A percentile compares a stretch with the other conserved stretches of the same genome.
Conservation (phyloP, 2,329 filamentous ascomycete species). For the Trichoderma breve region DNA sequence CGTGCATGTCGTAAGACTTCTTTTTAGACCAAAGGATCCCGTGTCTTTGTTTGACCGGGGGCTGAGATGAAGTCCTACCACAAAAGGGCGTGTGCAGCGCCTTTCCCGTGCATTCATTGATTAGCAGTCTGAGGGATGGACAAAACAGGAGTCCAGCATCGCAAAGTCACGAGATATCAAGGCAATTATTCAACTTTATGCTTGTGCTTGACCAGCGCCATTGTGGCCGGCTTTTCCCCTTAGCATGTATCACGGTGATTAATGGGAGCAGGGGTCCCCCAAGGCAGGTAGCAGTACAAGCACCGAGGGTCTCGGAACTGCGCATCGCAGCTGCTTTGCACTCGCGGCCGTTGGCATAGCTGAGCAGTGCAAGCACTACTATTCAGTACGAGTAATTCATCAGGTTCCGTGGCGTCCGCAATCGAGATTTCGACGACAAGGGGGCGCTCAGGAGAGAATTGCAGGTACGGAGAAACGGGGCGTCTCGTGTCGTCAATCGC, state of each 20-base stretch:
- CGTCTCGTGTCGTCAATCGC: constrained; percentile 17
- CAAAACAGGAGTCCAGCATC: background rate
- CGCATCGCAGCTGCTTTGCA: background rate
- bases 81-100: background rate
- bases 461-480: constrained; percentile 14
- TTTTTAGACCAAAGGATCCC: background rate
- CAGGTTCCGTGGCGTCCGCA: background rate
- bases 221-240: background rate
- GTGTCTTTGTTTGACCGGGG: background rate
- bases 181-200: background rate
- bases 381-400: background rate
- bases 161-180: background rate
- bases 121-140: background rate
- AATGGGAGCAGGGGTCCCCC: background rate
- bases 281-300: background rate
- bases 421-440: constrained; percentile 14
- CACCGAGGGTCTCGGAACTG: background rate
- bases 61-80: constrained; percentile 6
- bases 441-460: constrained; percentile 11
- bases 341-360: background rate
- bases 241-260: constrained; percentile 10
- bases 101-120: background rate
- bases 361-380: background rate
- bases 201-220: background rate
- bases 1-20: background rate